Percentiles rank a stretch among this genome's conserved stretches.
Evolutionary conservation across 257 asterid genomes (phyloP).

Genomic region (Solanum pennellii): DNA sequence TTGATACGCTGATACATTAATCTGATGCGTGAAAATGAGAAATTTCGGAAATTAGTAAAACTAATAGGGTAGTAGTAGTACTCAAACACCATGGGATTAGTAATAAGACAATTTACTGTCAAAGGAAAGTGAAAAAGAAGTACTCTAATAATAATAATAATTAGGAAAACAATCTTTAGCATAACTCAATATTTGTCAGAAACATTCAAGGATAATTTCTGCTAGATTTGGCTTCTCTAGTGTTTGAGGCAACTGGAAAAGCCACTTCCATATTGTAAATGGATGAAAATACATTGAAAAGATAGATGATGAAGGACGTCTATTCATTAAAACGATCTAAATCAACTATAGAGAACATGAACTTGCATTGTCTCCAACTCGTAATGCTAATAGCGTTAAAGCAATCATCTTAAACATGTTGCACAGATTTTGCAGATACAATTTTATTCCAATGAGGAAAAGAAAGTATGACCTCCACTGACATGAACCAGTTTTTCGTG

Average conservation of each 20-base stretch:
- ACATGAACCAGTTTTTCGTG: not conserved
- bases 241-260: not conserved
- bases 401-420: not conserved
- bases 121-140: not conserved
- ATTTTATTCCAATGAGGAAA: conserved; percentile 17
- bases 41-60: too few species aligned
- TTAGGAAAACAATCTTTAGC: not conserved
- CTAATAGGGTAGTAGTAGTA: too few species aligned
- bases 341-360: not conserved
- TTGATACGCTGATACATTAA: too few species aligned
- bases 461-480: conserved; percentile 2
- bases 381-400: not conserved
- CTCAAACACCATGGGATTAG: not conserved
- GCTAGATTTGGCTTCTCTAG: not conserved
- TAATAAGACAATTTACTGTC: not conserved
- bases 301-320: not conserved
- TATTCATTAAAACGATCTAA: not conserved
- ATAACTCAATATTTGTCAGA: not conserved
- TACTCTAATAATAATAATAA: not conserved
- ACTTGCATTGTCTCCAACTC: not conserved
- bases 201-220: not conserved
- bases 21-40: too few species aligned
- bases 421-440: conserved; percentile 20
- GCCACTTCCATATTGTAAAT: not conserved
- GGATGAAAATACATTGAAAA: not conserved